Evolutionary conservation across 139 green algal genomes (phyloP), one percentile per base, ranked within the genome.

Genomic region (Chlorella sp.): DNA sequence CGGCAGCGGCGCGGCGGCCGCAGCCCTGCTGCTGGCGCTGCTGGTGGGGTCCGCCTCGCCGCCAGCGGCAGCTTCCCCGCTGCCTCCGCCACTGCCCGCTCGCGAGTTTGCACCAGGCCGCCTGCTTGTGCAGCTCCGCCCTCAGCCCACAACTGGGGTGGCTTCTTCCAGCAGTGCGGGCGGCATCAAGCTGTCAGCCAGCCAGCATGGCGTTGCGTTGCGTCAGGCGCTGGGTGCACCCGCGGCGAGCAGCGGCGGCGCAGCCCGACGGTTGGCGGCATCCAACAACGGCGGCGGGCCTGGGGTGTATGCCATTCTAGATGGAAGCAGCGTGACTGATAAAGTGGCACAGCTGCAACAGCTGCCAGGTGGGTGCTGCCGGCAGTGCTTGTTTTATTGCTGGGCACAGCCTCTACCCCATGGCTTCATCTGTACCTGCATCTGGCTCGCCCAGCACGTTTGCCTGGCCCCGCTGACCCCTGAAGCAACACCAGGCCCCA

Each of bases 311-410:
- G 37, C 69, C 39, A 92, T 92, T 77, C 30, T 68, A 7, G 90
- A 92, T 32, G 86, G 86, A 18, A 88, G 53, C 61, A 78, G 30
- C 28, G 86, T 91, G 32, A 18, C 36, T 21, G 40, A 89, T 3
- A 92, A 92, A 79, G 77, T 91, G 36, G 64, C n/a, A n/a, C 42
- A 92, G 79, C 78, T 92, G 48, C 37, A 85, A 22, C 32, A 40
- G 36, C 80, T 85, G 32, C 48, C 60, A 76, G 71, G 85, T 89
- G 66, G 24, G 82, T 26, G 73, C 73, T 19, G 36, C 48, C 30
- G 15, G 36, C 30, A 30, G 71, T 34, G 14, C 9, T 36, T 34
- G 26, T 15, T n/a, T 57, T 16, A 2, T 11, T 28, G 30, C 11
- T 57, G 76, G 19, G 60, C 36, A 15, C 18, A 15, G 34, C 11